Base-by-base conservation (phyloP, 306 rosid species). In the Betula pendula region DNA sequence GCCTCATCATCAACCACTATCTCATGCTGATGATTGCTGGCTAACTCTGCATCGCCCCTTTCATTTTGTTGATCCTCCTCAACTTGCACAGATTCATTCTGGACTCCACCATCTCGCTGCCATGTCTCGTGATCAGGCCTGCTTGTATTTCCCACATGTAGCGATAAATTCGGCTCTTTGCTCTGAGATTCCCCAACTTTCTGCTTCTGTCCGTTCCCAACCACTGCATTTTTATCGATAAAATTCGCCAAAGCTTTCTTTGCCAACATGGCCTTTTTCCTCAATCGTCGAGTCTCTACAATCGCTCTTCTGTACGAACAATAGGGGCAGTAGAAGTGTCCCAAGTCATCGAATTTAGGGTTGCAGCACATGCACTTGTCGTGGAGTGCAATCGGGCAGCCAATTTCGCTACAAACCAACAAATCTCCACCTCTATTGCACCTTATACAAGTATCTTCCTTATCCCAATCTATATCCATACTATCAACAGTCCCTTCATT, bases 281-380 rank as follows among this genome's bases (percentile, higher is more conserved):
- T 84, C 73, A 83, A 19, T 56, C 77, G 78, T 42, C 14, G 75
- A 45, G 75, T 73, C 49, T 44, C 77, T 19, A 74, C 65, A 8
- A 80, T 13, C 6, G 80, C 83, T 8, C 75, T 84, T 74, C 83
- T 90, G 80, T 84, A 86, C 40, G 81, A 80, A 71, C 97, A 94
- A 68, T 90, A 83, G 25, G 96, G 90, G 68, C 94, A 94, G 66
- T 67, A 85, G 80, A 86, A 90, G 43, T 75, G 79, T 3, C 97
- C 97, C 3, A 24, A 79, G 43, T 75, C 78, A 68, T 92, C 93
- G 69, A 88, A 88, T 20, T 67, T 74, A 66, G 98, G 93, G 40
- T 88, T 44, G 53, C 83, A 71, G 38, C 77, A 31, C 85, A 87
- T 42, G 69, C 98, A 94, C 45, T 40, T 77, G 71, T 74, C 81